phyloP scores from a whole-genome alignment of 1,284 basidiomycete genomes.

The Sporisorium reilianum region DNA sequence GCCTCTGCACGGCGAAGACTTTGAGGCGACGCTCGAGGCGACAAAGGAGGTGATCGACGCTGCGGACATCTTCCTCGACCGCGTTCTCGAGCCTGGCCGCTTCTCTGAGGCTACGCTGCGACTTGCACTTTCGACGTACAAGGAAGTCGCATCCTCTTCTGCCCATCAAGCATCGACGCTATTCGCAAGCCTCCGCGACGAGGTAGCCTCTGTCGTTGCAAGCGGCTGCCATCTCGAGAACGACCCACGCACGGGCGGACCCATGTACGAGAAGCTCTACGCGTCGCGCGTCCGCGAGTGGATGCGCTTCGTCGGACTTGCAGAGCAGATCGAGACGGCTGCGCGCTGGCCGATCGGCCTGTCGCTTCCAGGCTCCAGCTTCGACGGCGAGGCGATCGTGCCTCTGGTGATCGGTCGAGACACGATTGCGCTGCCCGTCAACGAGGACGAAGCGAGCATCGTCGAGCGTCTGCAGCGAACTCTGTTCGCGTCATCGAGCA shows the following conservation, averaged over 20 bases:
- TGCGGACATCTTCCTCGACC: constrained; percentile 55
- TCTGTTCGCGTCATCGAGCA: constrained; percentile 5
- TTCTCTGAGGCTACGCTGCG: constrained; percentile 53
- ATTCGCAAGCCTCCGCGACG: constrained; percentile 44
- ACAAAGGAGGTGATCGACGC: constrained; percentile 35
- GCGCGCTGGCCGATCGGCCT: constrained; percentile 61
- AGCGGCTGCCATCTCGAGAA: constrained; percentile 42
- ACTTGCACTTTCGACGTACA: constrained; percentile 37
- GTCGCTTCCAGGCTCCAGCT: constrained; percentile 18
- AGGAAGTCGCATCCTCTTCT: constrained; percentile 21
- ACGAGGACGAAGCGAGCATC: constrained; percentile 48
- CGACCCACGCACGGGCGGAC: constrained; percentile 47
- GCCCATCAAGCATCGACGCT: constrained; percentile 21
- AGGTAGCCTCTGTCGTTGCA: constrained; percentile 46
- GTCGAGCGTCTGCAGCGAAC: constrained; percentile 41
- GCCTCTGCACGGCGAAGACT: constrained; percentile 56
- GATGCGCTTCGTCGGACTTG: constrained; percentile 60
- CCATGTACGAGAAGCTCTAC: constrained; percentile 50
- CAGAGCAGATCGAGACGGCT: constrained; percentile 59
- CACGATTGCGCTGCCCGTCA: constrained; percentile 46
- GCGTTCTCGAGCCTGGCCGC: constrained; percentile 60
- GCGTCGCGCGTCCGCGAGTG: constrained; percentile 52
- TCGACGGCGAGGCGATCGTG: constrained; percentile 18
- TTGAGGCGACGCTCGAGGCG: constrained; percentile 57
- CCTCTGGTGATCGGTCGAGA: constrained; percentile 54